Evolutionary conservation across 768 basidiomycete species (phyloP), one percentile per base, ranked within the genome.

Genomic region (Termitomyces sp.): DNA sequence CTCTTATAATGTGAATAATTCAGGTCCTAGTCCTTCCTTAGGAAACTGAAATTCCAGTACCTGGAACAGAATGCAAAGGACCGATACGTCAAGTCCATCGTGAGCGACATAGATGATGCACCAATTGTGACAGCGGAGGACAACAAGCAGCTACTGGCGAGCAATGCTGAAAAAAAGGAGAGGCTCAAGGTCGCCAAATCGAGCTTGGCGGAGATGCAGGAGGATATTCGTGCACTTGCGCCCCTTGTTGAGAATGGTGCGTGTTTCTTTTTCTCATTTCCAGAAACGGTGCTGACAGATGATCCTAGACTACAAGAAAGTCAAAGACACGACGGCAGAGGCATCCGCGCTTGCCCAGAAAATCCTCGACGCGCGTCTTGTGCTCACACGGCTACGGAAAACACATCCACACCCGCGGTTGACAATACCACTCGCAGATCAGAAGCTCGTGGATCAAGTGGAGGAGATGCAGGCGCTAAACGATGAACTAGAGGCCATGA

Each of bases 41-140:
- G 87, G 23, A 90, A 90, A 64, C 82, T 95, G 27, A 95, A 95
- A 71, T 93, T 92, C 65, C 89, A 90, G 61, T 94, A 92, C 66
- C 74, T 94, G 17, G 92, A 96, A 65, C 90, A 93, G 69, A 90
- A 93, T 62, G 90, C 94, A 3, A 96, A 95, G 67, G 85, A 92
- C 64, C 86, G 89, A 70, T 95, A 95, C 65, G 79, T 94, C 63
- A 88, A 89, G 68, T 86, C 85, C 0, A 93, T 95, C 63, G 87
- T 93, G 48, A 90, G 86, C 66, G 89, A 94, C 60, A 84, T 83
- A 54, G 85, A 91, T 63, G 90, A 95, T 57, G 89, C 91, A 0
- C 88, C 89, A 2, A 82, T 86, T 57, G 83, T 94, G 40, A 88
- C 87, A 5, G 84, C 84, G 8, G 87, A 87, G n/a, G 86, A 88